Conservation (phyloP, 805 yeast species). For the Candida caryicola region DNA sequence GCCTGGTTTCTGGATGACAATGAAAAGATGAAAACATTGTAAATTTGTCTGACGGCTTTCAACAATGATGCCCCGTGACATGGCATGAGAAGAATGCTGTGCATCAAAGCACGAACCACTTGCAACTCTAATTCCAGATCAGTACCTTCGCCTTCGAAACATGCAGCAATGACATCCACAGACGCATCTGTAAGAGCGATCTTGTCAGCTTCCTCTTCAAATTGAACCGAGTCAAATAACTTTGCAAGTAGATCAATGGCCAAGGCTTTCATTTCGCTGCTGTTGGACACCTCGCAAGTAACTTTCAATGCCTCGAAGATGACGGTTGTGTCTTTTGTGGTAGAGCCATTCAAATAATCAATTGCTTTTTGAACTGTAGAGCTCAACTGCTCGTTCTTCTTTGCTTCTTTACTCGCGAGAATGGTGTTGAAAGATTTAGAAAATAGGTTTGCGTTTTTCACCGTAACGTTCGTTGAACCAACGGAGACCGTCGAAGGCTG, state of each 20-base stretch:
- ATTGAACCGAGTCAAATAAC: conserved; percentile 79
- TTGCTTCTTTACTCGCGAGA: conserved; percentile 58
- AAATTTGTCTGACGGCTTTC: conserved; percentile 89
- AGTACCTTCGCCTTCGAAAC: conserved; percentile 90
- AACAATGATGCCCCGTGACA: conserved; percentile 88
- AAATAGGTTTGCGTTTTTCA: conserved; percentile 30
- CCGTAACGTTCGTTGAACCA: conserved; percentile 10
- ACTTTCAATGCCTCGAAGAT: conserved; percentile 77
- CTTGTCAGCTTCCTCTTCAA: conserved; percentile 56
- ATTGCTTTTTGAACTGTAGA: conserved; percentile 39
- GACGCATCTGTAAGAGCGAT: conserved; percentile 73
- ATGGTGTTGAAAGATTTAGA: conserved; percentile 59
- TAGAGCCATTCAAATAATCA: conserved; percentile 38
- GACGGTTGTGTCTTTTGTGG: conserved; percentile 44
- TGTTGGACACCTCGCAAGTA: conserved; percentile 62
- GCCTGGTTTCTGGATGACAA: conserved; percentile 81
- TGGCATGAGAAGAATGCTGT: conserved; percentile 79
- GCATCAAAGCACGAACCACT: conserved; percentile 86
- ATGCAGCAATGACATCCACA: conserved; percentile 76
- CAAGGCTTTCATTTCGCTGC: conserved; percentile 60
- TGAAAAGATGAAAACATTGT: conserved; percentile 86
- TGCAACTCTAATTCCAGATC: conserved; percentile 88
- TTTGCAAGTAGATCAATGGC: conserved; percentile 88
- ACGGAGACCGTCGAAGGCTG: conserved; percentile 6
- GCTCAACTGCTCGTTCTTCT: conserved; percentile 44